Percentiles rank a stretch among this genome's conserved stretches.
These are phyloP conservation scores for Geotrichum reessii DNA, from an alignment of 1,139 yeast genomes.

Conservation along the genomic window DNA sequence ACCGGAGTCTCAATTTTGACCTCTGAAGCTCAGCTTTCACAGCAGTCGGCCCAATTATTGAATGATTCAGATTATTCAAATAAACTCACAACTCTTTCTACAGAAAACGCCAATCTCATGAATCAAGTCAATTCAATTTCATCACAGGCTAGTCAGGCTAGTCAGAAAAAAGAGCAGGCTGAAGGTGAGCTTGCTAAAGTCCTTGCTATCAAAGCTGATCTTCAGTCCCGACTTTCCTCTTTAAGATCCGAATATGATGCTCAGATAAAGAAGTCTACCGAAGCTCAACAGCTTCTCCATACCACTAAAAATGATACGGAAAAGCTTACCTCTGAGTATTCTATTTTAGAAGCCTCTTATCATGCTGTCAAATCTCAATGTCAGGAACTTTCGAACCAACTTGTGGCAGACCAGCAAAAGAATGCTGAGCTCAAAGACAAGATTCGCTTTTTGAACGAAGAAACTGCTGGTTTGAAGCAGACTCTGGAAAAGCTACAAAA, in stretches of 20 bases:
- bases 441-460: slow-evolving; percentile 61
- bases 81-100: slow-evolving; percentile 69
- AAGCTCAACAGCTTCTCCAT: slow-evolving; percentile 57
- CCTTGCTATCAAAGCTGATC: slow-evolving; percentile 59
- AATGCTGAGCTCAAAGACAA: slow-evolving; percentile 62
- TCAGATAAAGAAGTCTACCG: slow-evolving; percentile 59
- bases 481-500: slow-evolving; percentile 48
- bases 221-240: slow-evolving; percentile 60
- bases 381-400: slow-evolving; percentile 52
- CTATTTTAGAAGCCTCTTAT: slow-evolving; percentile 74
- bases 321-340: slow-evolving; percentile 65
- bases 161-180: slow-evolving; percentile 66
- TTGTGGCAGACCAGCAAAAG: slow-evolving; percentile 62
- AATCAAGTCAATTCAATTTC: slow-evolving; percentile 78
- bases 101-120: slow-evolving; percentile 81
- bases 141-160: slow-evolving; percentile 63
- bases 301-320: slow-evolving; percentile 65
- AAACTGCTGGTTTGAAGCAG: slow-evolving; percentile 52
- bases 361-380: slow-evolving; percentile 67
- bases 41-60: slow-evolving; percentile 45
- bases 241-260: slow-evolving; percentile 69
- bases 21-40: slow-evolving; percentile 18
- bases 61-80: slow-evolving; percentile 56
- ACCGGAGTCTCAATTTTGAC: slow-evolving; percentile 13
- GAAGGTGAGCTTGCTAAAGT: slow-evolving; percentile 69